Evolutionary conservation across 192 early-diverging fungal species (phyloP).

Genomic region (Coemansia sp.): DNA sequence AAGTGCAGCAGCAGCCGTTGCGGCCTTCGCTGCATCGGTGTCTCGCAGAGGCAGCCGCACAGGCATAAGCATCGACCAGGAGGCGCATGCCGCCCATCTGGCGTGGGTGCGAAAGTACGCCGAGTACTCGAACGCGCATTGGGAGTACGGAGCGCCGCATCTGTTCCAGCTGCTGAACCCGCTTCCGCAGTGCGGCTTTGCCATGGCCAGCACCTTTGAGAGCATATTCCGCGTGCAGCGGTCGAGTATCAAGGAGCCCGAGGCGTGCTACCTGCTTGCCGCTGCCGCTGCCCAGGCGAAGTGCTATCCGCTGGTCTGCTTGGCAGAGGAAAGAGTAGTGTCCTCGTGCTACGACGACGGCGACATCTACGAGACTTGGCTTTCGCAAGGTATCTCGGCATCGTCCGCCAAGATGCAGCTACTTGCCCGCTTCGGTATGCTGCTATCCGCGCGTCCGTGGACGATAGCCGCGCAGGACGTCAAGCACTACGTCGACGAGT

Average conservation of each 20-base stretch:
- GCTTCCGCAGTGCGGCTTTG: conserved; percentile 41
- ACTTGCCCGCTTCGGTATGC: conserved; percentile 33
- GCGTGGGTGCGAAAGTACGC: conserved; percentile 30
- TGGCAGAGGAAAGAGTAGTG: conserved; percentile 29
- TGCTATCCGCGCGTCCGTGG: conserved; percentile 29
- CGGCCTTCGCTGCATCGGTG: conserved; percentile 1
- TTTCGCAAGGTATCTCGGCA: conserved; percentile 26
- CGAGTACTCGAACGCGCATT: conserved; percentile 21
- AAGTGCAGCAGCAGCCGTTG: conserved; percentile 10
- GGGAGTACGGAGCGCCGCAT: conserved; percentile 39
- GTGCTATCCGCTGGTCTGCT: conserved; percentile 44
- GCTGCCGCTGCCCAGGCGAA: conserved; percentile 37
- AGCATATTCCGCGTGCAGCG: conserved; percentile 21
- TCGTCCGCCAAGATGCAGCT: conserved; percentile 28
- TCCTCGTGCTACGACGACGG: conserved; percentile 30
- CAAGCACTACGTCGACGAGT: conserved; percentile 24
- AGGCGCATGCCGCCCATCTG: conserved; percentile 17
- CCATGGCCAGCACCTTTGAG: conserved; percentile 26
- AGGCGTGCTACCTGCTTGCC: conserved; percentile 44
- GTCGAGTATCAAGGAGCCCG: conserved; percentile 35
- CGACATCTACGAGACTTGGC: conserved; percentile 31
- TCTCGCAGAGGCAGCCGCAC: conserved; percentile 3
- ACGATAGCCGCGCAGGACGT: conserved; percentile 27
- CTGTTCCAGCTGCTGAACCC: conserved; percentile 42
- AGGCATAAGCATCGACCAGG: conserved; percentile 15